Conservation (phyloP, 371 early-diverging fungal genomes). For the Lichtheimia hyalospora region DNA sequence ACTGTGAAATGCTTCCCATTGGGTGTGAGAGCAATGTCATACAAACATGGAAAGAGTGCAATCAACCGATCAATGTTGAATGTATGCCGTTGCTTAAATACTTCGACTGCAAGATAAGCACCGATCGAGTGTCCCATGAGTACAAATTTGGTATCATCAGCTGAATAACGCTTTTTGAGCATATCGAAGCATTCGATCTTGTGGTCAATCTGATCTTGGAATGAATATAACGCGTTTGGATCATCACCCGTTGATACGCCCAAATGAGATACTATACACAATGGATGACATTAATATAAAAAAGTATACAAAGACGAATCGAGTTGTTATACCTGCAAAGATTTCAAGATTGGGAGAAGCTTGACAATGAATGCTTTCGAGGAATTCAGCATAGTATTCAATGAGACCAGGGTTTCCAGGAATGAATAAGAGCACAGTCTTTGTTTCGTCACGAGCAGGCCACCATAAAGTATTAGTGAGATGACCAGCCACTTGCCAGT, state of each 20-base stretch:
- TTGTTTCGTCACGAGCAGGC: slow-evolving; percentile 37
- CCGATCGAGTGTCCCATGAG: slow-evolving; percentile 75
- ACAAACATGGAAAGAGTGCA: slow-evolving; percentile 78
- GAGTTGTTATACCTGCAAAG: slow-evolving; percentile 59
- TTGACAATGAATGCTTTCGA: slow-evolving; percentile 45
- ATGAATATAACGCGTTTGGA: slow-evolving; percentile 29
- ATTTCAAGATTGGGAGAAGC: slow-evolving; percentile 41
- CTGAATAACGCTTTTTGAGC: slow-evolving; percentile 42
- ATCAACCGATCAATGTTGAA: slow-evolving; percentile 62
- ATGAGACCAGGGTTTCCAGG: slow-evolving; percentile 76
- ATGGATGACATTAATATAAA: too few relatives aligned
- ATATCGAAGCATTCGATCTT: slow-evolving; percentile 65
- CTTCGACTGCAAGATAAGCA: slow-evolving; percentile 54
- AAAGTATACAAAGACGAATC: too few relatives aligned
- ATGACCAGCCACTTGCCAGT: slow-evolving; percentile 52
- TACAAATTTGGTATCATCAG: slow-evolving; percentile 52
- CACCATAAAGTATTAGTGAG: slow-evolving; percentile 55
- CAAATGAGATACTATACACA: slow-evolving; percentile 51
- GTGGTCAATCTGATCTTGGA: slow-evolving; percentile 68
- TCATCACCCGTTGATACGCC: slow-evolving; percentile 41
- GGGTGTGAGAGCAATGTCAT: slow-evolving; percentile 74
- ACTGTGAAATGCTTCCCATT: slow-evolving; percentile 67
- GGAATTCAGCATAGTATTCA: slow-evolving; percentile 69
- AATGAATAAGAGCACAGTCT: slow-evolving; percentile 55
- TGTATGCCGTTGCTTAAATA: slow-evolving; percentile 57